Evolutionary conservation across 1,284 basidiomycete species (phyloP).

Genomic region (Macrocystidia cucumis): DNA sequence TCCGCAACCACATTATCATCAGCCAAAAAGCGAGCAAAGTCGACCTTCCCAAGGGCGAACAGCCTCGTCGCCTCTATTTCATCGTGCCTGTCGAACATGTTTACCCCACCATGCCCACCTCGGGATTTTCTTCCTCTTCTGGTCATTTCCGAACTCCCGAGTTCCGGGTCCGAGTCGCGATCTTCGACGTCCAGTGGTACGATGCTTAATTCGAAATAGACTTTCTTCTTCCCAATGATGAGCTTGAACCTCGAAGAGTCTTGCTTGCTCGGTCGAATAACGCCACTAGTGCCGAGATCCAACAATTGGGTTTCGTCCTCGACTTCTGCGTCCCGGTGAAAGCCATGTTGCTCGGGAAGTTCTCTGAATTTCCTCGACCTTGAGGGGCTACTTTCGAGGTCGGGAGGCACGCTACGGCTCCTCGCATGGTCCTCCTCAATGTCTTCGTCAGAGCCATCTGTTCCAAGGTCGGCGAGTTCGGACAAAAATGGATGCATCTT

Average conservation of each 20-base stretch:
- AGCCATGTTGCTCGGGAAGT: constrained; percentile 25
- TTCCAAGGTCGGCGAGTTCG: constrained; percentile 9
- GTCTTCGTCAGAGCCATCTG: constrained; percentile 18
- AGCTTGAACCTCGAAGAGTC: constrained; percentile 50
- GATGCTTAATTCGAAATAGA: constrained; percentile 59
- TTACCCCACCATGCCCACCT: constrained; percentile 15
- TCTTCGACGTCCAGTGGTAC: constrained; percentile 20
- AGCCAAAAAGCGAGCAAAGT: constrained; percentile 46
- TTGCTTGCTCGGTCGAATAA: constrained; percentile 38
- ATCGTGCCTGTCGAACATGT: constrained; percentile 29
- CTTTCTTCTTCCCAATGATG: constrained; percentile 42
- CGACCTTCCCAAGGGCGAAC: constrained; percentile 50
- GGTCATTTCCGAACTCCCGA: constrained; percentile 9
- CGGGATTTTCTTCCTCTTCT: constrained; percentile 15
- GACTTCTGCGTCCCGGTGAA: constrained; percentile 27
- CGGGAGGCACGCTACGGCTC: constrained; percentile 51
- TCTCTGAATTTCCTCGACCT: constrained; percentile 20
- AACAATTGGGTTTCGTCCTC: constrained; percentile 11
- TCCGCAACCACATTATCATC: constrained; percentile 48
- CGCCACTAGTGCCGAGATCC: constrained; percentile 42
- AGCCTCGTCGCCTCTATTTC: constrained; percentile 41
- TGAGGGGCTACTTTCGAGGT: constrained; percentile 33
- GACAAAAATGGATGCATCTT: constrained; percentile 14
- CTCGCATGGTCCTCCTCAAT: constrained; percentile 23
- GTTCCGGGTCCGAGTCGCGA: constrained; percentile 10